Conservation (phyloP, 1,284 basidiomycete genomes). For the Rhodotorula sp. region DNA sequence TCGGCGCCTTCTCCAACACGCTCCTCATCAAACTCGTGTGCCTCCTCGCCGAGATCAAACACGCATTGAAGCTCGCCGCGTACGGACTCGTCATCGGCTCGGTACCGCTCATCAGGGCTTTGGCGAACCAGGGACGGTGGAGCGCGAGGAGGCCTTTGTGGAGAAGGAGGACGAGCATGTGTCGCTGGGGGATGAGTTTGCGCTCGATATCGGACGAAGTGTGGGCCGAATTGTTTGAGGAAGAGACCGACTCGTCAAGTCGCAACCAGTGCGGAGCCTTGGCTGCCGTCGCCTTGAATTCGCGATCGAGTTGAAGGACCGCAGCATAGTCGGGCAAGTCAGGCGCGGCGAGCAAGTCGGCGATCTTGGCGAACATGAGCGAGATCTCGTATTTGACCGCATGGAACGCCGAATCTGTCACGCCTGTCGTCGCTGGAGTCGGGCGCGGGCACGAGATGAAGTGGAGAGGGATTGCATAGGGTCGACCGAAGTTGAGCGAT, state of each 20-base stretch:
- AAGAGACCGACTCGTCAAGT: conserved; percentile 13
- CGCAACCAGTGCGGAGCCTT: conserved; percentile 38
- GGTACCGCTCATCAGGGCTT: conserved; percentile 30
- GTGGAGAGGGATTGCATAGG: conserved; percentile 38
- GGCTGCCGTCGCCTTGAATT: conserved; percentile 33
- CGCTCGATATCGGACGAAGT: conserved; percentile 9
- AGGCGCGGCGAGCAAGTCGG: conserved; percentile 36
- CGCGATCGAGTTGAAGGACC: conserved; percentile 38
- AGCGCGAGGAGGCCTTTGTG: conserved; percentile 40
- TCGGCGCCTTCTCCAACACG: conserved; percentile 23
- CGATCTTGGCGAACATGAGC: conserved; percentile 32
- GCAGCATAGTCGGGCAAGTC: conserved; percentile 38
- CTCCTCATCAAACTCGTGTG: conserved; percentile 38
- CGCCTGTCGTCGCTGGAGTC: conserved; percentile 24
- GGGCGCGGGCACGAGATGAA: conserved; percentile 24
- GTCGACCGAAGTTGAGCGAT: conserved; percentile 43
- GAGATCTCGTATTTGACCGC: conserved; percentile 36
- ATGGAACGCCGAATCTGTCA: conserved; percentile 35
- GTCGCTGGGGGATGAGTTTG: conserved; percentile 37
- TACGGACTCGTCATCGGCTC: conserved; percentile 38
- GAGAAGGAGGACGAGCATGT: conserved; percentile 40
- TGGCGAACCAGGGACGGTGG: conserved; percentile 41
- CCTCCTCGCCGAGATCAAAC: conserved; percentile 38
- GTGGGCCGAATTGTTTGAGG: neutral
- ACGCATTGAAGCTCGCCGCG: conserved; percentile 41